Base-by-base conservation (phyloP, 352 stramenopile species). In the Phytophthora quininea region DNA sequence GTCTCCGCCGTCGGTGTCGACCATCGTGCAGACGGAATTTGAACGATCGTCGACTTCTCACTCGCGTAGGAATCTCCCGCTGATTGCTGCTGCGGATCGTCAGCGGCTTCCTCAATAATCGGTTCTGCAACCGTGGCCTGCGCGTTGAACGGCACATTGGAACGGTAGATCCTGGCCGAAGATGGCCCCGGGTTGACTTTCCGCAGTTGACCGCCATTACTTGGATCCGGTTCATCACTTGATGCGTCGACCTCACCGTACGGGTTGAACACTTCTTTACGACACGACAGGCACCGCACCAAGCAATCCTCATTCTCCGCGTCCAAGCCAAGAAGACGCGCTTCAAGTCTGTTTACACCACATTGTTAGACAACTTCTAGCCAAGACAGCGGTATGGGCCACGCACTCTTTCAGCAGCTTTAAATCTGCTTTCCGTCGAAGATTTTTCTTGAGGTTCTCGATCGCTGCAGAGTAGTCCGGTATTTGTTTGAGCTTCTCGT, bases 381-480 rank as follows among this genome's bases (percentile, higher is more conserved):
- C 19, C 19, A 24, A 24, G 19, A 40, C 35, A 40, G 6, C 10
- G 35, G 1, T 40, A 11, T 11, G 35, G 35, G 35, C 0, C 3
- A 77, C 81, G 24, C 50, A 89, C 84, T 92, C 81, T 74, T 82
- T 82, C 19, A 92, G 62, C 15, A 80, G 43, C 54, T 90, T 92
- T 15, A 90, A 31, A 43, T 92, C 81, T 0, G 79, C 84, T 54
- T 92, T 92, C 12, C 79, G 76, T 5, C 73, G 66, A 4, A 92
- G 48, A n/a, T 54, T 45, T 30, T 74, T 71, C 35, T 76, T 76
- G 15, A 90, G 51, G 7, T 58, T 70, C 12, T 92, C 83, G 12
- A 92, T 58, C 9, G 75, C 71, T 12, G 62, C 67, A 7, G 57
- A 64, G 52, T 87, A 77, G 43, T 90, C 78, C 0, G 81, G 81